Evolutionary conservation across 2,329 filamentous ascomycete species (phyloP), one percentile per base, ranked within the genome.

Genomic region (Xenoacremonium recifei): DNA sequence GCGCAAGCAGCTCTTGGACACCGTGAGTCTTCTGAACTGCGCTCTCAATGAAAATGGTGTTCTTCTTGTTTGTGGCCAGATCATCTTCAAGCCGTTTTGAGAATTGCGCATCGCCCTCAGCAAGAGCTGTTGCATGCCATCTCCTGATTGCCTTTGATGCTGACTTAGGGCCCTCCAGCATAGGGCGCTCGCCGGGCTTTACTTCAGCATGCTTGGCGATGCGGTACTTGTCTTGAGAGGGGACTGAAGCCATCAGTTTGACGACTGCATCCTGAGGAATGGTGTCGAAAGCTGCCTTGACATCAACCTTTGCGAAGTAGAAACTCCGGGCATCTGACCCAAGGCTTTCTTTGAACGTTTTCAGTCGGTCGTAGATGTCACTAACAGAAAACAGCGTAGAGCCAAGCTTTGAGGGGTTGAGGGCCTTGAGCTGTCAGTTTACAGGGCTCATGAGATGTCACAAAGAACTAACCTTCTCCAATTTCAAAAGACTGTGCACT

Each of bases 271-370:
- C 67, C 61, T 97, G 93, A 0, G 93, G 93, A 33, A 99, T 96
- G 0, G 87, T 96, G 64, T 99, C 93, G 61, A 96, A 99, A 54
- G 92, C 95, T 3, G 89, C 82, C 60, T 88, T 80, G 16, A 99
- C 91, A 59, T 99, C 93, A 11, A 95, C 73, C 62, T 99, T 99
- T 46, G 84, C 91, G 65, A 97, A 95, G 65, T 87, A 97, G 2
- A 96, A 66, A 4, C 65, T 71, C 7, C 60, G 55, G 1, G 65
- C 54, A 0, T 50, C 48, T 2, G 64, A 44, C 0, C 66, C 64
- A 10, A 86, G 61, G 1, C 51, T 64, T 3, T 65, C 55, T 49
- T 85, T 85, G 68, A 95, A 97, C 0, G 51, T 56, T 47, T 84
- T 86, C 17, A 99, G 67, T 16, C 82, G 83, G 11, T 72, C 69